These are phyloP conservation scores for Zygosaccharomyces sapae DNA, from an alignment of 1,139 yeast species.

Conservation along the genomic window DNA sequence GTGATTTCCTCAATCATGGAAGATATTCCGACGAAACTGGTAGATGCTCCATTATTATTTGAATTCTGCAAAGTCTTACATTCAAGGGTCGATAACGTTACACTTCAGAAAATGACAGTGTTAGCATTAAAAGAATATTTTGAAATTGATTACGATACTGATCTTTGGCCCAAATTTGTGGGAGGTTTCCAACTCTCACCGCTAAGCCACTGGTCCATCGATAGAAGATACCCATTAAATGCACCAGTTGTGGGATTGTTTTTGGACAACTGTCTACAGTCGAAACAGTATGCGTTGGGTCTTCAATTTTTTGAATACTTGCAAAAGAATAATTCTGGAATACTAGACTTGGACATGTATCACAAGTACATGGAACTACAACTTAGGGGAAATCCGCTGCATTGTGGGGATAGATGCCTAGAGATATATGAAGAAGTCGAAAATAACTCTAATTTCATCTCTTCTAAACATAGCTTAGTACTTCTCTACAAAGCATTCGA, in stretches of 20 bases:
- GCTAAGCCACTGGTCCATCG: conserved; percentile 22
- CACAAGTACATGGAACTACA: conserved; percentile 21
- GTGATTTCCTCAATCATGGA: conserved; percentile 21
- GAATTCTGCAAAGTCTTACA: conserved; percentile 23
- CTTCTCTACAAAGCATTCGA: conserved; percentile 26
- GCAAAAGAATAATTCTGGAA: conserved; percentile 2
- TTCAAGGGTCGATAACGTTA: conserved; percentile 13
- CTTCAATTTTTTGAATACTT: conserved; percentile 14
- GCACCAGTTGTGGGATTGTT: conserved; percentile 22
- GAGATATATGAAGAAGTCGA: conserved; percentile 20
- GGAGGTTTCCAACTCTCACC: conserved; percentile 15
- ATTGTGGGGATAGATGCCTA: conserved; percentile 21
- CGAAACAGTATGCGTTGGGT: conserved; percentile 19
- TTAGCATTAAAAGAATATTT: conserved; percentile 21
- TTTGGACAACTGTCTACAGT: conserved; percentile 20
- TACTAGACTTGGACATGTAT: conserved; percentile 22
- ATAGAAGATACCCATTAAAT: conserved; percentile 16
- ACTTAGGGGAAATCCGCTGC: conserved; percentile 18
- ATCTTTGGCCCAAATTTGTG: conserved; percentile 5
- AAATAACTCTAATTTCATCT: conserved; percentile 11
- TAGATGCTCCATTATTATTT: conserved; percentile 26
- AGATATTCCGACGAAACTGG: conserved; percentile 17
- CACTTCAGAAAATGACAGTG: conserved; percentile 13
- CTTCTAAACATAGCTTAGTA: conserved; percentile 18
- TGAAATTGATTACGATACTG: conserved; percentile 10